phyloP scores from a whole-genome alignment of 352 stramenopile genomes.

The Phytophthora sojae region DNA sequence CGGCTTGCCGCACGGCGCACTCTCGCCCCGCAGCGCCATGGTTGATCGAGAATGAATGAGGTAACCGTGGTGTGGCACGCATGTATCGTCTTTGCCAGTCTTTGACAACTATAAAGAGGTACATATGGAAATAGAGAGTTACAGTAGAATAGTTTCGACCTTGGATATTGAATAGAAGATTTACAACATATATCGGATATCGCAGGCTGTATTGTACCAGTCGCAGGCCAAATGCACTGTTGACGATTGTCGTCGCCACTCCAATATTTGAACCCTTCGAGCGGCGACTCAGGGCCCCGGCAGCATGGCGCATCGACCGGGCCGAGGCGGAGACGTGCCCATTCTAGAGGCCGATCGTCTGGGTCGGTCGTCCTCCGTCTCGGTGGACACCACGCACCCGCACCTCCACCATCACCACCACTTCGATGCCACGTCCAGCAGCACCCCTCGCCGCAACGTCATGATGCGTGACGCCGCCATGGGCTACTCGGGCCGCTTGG shows the following conservation, averaged over 20 bases:
- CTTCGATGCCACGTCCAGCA: constrained; percentile 26
- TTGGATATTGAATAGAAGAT: background rate
- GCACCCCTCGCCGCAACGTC: constrained; percentile 26
- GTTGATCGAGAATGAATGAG: constrained; percentile 11
- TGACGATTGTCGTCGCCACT: constrained; percentile 10
- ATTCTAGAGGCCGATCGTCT: constrained; percentile 38
- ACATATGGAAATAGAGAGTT: background rate
- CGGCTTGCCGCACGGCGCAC: constrained; percentile 18
- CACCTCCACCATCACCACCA: constrained; percentile 3
- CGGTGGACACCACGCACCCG: constrained; percentile 13
- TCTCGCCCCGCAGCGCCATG: constrained; percentile 32
- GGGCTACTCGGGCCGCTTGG: constrained; percentile 34
- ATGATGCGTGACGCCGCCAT: constrained; percentile 29
- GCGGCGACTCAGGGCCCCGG: background rate
- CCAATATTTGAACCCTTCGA: constrained; percentile 9
- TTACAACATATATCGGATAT: background rate
- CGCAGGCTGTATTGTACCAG: constrained; percentile 4
- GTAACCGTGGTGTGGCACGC: constrained; percentile 14
- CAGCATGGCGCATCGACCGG: constrained; percentile 25
- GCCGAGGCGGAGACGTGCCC: constrained; percentile 34
- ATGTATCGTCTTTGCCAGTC: background rate
- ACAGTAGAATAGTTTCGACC: background rate
- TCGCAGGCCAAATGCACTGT: background rate
- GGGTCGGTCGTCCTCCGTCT: constrained; percentile 35
- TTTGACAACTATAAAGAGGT: background rate